phyloP scores from a whole-genome alignment of 2,329 filamentous ascomycete species.

The Bipolaris zeicola region DNA sequence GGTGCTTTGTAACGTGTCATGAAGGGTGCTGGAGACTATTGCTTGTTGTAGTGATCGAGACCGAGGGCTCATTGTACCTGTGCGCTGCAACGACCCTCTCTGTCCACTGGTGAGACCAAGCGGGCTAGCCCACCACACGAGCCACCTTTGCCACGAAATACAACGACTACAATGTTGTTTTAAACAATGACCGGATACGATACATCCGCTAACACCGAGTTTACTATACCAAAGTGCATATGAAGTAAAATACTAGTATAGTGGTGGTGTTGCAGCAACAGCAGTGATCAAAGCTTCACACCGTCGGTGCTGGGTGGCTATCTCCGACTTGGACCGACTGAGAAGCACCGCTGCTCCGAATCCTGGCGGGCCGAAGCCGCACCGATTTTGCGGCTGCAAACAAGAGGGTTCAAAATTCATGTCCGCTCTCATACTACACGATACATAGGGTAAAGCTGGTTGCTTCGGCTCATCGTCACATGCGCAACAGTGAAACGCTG shows the following conservation, averaged over 20 bases:
- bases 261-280: too few relatives aligned
- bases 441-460: background rate
- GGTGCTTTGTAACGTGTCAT: constrained; percentile 14
- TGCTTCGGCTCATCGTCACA: background rate
- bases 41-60: constrained; percentile 8
- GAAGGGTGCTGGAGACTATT: constrained; percentile 9
- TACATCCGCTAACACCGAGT: too few relatives aligned
- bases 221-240: too few relatives aligned
- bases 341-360: background rate
- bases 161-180: too few relatives aligned
- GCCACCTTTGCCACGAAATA: too few relatives aligned
- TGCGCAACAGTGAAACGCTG: background rate
- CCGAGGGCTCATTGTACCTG: constrained; percentile 23
- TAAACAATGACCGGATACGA: too few relatives aligned
- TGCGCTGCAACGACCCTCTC: constrained; percentile 11
- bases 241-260: too few relatives aligned
- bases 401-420: background rate
- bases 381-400: background rate
- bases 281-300: too few relatives aligned
- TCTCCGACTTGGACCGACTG: too few relatives aligned
- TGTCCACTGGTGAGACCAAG: too few relatives aligned
- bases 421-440: background rate
- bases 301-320: too few relatives aligned
- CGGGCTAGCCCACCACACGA: too few relatives aligned
- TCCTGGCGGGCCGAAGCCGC: background rate